Conservation (phyloP, 2,329 filamentous ascomycete species). For the Xylariaceae sp. region DNA sequence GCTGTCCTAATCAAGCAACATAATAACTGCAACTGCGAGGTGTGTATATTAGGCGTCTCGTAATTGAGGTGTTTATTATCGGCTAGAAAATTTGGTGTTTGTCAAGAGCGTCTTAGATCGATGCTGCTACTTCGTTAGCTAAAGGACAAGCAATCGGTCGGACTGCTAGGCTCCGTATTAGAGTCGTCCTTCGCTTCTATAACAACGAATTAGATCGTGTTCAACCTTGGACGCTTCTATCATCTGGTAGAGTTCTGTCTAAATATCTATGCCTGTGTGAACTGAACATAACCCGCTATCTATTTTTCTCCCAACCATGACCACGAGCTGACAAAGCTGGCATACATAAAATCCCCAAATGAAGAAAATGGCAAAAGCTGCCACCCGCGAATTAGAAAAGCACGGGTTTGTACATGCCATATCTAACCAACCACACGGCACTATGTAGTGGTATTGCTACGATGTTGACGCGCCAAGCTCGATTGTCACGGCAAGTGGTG, state of each 20-base stretch:
- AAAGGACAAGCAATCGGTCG: too few relatives aligned
- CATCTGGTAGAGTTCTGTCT: too few relatives aligned
- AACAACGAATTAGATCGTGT: not conserved
- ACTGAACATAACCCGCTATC: slow-evolving; percentile 1
- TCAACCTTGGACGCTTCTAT: not conserved
- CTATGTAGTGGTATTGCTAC: slow-evolving; percentile 24
- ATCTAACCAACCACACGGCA: slow-evolving; percentile 16
- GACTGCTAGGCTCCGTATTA: slow-evolving; percentile 16
- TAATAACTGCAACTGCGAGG: too few relatives aligned
- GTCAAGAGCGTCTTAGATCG: too few relatives aligned
- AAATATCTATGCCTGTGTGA: not conserved
- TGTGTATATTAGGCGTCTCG: too few relatives aligned
- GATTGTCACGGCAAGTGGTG: slow-evolving; percentile 55
- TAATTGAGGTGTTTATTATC: too few relatives aligned
- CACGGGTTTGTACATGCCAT: not conserved
- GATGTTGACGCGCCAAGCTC: slow-evolving; percentile 47
- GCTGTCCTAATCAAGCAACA: slow-evolving; percentile 12
- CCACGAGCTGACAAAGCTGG: slow-evolving; percentile 8
- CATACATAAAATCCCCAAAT: slow-evolving; percentile 10
- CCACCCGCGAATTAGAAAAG: slow-evolving; percentile 6
- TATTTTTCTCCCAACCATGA: slow-evolving; percentile 6
- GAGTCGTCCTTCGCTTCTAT: not conserved
- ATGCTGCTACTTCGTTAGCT: too few relatives aligned
- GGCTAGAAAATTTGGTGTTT: too few relatives aligned
- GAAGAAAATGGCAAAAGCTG: slow-evolving; percentile 10